Evolutionary conservation across 371 early-diverging fungal genomes (phyloP), one percentile per base, ranked within the genome.

Genomic region (Mortierella sp.): DNA sequence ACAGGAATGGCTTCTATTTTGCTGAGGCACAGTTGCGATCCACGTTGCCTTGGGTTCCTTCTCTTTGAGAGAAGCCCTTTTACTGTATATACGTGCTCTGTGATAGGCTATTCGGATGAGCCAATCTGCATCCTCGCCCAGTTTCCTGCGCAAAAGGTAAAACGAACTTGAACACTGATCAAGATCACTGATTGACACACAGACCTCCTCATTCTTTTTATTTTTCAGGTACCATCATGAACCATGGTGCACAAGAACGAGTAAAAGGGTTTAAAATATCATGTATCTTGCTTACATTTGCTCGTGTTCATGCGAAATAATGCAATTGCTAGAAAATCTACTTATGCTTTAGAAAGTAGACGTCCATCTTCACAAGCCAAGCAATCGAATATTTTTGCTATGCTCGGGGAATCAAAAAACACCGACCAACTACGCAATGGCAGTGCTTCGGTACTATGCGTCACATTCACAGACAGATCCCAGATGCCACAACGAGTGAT

Each of bases 101-200:
- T n/a, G 34, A 61, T 61, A 61, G 34, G 34, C 61, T 37, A 22
- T 31, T 37, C 10, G 48, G 61, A 61, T 34, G 34, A 61, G 37
- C 61, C 61, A 61, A 37, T 61, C 37, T 39, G 19, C 61, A 61
- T 61, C 19, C 61, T 34, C 61, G 37, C 61, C 61, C 47, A 22
- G 14, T 61, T 14, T 55, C 29, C 55, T 29, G 16, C 16, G 22
- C 22, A 50, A n/a, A 50, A 34, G 39, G 37, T 14, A 61, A 53
- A 29, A 29, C 26, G 31, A n/a, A n/a, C n/a, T n/a, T n/a, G 5
- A 4, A 53, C 26, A 14, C 11, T 6, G 29, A 24, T 26, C 29
- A n/a, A n/a, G 22, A 61, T 61, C 61, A 61, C 19, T 61, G 16
- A 22, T 37, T 61, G 61, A 61, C 61, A 61, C 61, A 61, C 61